phyloP scores from a whole-genome alignment of 805 yeast genomes.

The Huiozyma naganishii region DNA sequence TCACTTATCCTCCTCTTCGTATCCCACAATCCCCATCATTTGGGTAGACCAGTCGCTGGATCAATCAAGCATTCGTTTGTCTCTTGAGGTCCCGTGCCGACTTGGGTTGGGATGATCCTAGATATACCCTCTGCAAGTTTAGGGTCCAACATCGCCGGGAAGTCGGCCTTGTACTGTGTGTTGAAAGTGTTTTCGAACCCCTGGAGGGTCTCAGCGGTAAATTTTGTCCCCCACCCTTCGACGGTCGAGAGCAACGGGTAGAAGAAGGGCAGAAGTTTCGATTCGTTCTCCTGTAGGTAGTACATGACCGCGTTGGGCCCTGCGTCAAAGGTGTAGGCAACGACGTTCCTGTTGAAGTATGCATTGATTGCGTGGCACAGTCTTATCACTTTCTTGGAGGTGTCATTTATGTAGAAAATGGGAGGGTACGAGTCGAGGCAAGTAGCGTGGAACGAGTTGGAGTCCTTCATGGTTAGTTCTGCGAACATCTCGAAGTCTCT shows the following conservation, averaged over 20 bases:
- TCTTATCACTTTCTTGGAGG: slow-evolving; percentile 72
- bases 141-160: slow-evolving; percentile 32
- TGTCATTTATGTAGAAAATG: slow-evolving; percentile 85
- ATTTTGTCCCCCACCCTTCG: slow-evolving; percentile 56
- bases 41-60: slow-evolving; percentile 48
- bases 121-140: slow-evolving; percentile 64
- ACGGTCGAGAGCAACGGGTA: slow-evolving; percentile 47
- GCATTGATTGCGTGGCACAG: slow-evolving; percentile 70
- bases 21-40: neutral
- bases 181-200: slow-evolving; percentile 13
- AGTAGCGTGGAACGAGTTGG: slow-evolving; percentile 97
- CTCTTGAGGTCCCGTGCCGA: slow-evolving; percentile 79
- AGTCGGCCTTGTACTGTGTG: slow-evolving; percentile 18
- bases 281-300: slow-evolving; percentile 68
- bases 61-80: slow-evolving; percentile 47
- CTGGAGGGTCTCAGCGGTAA: slow-evolving; percentile 20
- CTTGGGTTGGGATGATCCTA: slow-evolving; percentile 71
- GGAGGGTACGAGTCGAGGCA: slow-evolving; percentile 95
- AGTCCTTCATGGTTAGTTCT: slow-evolving; percentile 87
- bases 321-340: slow-evolving; percentile 97
- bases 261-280: slow-evolving; percentile 60
- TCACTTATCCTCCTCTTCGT: too few relatives aligned
- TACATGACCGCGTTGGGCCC: slow-evolving; percentile 98
- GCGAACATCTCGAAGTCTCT: slow-evolving; percentile 77
- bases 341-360: slow-evolving; percentile 44